phyloP scores from a whole-genome alignment of 2,329 filamentous ascomycete species.

The Boeremia lycopersici region DNA sequence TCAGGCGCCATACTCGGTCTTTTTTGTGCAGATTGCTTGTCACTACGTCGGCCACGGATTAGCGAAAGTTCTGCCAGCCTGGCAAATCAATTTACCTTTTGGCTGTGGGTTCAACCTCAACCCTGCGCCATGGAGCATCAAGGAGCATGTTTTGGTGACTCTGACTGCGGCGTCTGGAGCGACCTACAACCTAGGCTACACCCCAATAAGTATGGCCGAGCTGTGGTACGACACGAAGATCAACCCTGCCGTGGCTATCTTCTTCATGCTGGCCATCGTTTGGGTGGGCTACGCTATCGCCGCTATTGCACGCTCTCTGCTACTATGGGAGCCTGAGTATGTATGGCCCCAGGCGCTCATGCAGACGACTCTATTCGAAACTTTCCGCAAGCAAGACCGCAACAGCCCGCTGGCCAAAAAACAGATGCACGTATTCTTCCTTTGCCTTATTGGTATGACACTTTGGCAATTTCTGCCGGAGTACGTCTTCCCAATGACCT shows the following conservation, averaged over 20 bases:
- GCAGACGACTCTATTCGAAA: conserved; percentile 66
- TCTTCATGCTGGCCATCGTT: conserved; percentile 66
- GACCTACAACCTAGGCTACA: conserved; percentile 47
- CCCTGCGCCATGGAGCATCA: conserved; percentile 62
- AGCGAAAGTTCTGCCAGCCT: conserved; percentile 57
- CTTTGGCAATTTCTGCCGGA: conserved; percentile 69
- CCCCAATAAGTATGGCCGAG: conserved; percentile 60
- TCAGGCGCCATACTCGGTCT: conserved; percentile 63
- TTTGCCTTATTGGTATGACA: conserved; percentile 58
- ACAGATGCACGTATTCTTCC: conserved; percentile 65
- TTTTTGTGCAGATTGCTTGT: conserved; percentile 65
- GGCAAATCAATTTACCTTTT: conserved; percentile 55
- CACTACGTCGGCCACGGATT: conserved; percentile 62
- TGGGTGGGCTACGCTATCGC: conserved; percentile 66
- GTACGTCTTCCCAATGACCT: conserved; percentile 64
- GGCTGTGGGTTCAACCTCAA: conserved; percentile 60
- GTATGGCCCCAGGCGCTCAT: conserved; percentile 59
- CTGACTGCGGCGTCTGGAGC: conserved; percentile 49
- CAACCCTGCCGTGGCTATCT: conserved; percentile 60
- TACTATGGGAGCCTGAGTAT: conserved; percentile 64
- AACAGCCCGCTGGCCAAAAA: conserved; percentile 58
- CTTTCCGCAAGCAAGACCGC: conserved; percentile 59
- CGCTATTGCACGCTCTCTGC: conserved; percentile 61
- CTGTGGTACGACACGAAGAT: conserved; percentile 62
- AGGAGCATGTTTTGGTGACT: conserved; percentile 63